Conservation (phyloP, 306 rosid species). For the Urtica urens region DNA sequence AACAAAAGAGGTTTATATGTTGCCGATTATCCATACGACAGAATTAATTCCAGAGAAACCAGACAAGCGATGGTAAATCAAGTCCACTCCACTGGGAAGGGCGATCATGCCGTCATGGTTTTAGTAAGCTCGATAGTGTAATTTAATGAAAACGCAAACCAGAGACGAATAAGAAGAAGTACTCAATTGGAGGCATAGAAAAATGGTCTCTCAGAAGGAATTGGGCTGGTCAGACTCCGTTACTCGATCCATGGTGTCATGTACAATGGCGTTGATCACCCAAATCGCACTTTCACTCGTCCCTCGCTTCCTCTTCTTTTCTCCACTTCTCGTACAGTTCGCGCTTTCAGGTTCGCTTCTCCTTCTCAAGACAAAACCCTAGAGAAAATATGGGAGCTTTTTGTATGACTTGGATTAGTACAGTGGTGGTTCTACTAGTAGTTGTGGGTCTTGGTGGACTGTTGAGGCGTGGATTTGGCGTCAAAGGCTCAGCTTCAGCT, state of each 20-base stretch:
- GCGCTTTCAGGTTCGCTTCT: constrained; percentile 26
- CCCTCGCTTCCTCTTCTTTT: constrained; percentile 27
- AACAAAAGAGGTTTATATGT: too few species aligned
- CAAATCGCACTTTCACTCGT: constrained; percentile 22
- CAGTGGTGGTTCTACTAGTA: constrained; percentile 23
- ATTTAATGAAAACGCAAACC: background rate
- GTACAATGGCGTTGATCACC: constrained; percentile 16
- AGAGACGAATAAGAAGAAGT: constrained; percentile 1
- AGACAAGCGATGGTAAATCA: too few species aligned
- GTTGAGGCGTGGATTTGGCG: constrained; percentile 28
- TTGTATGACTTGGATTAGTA: background rate
- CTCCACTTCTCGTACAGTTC: constrained; percentile 21
- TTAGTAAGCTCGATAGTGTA: too few species aligned
- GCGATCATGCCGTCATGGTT: too few species aligned
- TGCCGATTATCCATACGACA: too few species aligned
- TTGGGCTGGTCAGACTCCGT: constrained; percentile 5
- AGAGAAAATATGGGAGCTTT: background rate
- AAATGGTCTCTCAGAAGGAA: too few species aligned
- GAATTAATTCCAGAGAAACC: too few species aligned
- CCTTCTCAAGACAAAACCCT: background rate
- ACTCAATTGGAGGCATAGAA: constrained; percentile 8
- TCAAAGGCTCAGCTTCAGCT: constrained; percentile 31
- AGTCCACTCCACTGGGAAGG: too few species aligned
- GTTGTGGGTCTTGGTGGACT: constrained; percentile 24
- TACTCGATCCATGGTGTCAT: constrained; percentile 23